A percentile compares a stretch with the other conserved stretches of the same genome.
These are phyloP conservation scores for Pseudodiploospora longispora DNA, from an alignment of 2,329 filamentous ascomycete species.

Conservation along the genomic window DNA sequence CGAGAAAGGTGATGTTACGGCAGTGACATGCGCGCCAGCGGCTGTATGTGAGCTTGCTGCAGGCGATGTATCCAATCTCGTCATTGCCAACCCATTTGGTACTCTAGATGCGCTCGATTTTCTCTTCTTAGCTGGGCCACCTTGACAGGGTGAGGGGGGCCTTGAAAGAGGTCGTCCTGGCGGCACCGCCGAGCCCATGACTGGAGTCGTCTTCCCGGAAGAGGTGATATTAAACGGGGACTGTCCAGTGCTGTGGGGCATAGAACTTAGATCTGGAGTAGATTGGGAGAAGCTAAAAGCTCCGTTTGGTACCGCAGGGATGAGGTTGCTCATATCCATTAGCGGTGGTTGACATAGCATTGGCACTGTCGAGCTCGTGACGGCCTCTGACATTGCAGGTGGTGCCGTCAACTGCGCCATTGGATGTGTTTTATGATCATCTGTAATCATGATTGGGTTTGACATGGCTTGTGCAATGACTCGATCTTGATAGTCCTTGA, in stretches of 20 bases:
- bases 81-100: constrained; percentile 72
- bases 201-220: constrained; percentile 26
- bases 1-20: constrained; percentile 46
- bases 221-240: constrained; percentile 23
- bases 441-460: constrained; percentile 89
- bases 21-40: constrained; percentile 29
- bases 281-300: constrained; percentile 52
- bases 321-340: constrained; percentile 23
- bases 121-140: constrained; percentile 70
- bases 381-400: constrained; percentile 19
- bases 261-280: constrained; percentile 52
- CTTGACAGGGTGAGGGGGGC: constrained; percentile 62
- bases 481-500: constrained; percentile 71
- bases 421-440: constrained; percentile 85
- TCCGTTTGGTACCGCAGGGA: constrained; percentile 23
- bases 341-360: constrained; percentile 9
- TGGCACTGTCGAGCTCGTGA: constrained; percentile 16
- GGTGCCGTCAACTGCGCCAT: constrained; percentile 20
- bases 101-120: constrained; percentile 70
- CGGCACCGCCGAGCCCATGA: constrained; percentile 11
- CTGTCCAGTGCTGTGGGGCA: constrained; percentile 41
- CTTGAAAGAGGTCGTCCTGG: constrained; percentile 49
- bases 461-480: constrained; percentile 79
- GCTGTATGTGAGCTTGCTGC: constrained; percentile 26
- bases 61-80: constrained; percentile 58